These are phyloP conservation scores for Mycosarcoma mackinlayi DNA, from an alignment of 1,284 basidiomycete species.

Conservation along the genomic window DNA sequence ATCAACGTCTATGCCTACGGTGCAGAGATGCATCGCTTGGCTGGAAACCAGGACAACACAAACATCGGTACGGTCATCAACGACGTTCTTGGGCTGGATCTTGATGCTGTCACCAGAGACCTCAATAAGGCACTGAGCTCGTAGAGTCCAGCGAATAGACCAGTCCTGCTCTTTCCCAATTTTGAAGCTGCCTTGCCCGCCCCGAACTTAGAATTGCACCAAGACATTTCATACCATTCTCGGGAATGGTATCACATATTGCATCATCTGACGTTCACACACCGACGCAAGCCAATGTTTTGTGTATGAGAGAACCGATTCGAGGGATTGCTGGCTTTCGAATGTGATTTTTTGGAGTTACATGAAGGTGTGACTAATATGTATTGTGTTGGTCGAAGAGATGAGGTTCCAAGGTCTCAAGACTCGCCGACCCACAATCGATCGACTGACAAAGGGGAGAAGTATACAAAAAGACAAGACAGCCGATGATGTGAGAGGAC, in stretches of 20 bases:
- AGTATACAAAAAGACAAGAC: slow-evolving; percentile 20
- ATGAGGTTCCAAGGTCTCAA: not conserved
- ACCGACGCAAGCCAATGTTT: not conserved
- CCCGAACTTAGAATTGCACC: too few species aligned
- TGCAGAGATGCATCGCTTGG: slow-evolving; percentile 47
- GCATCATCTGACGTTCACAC: not conserved
- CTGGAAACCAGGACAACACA: slow-evolving; percentile 69
- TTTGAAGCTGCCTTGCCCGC: too few species aligned
- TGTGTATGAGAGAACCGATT: slow-evolving; percentile 23
- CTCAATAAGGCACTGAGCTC: slow-evolving; percentile 18
- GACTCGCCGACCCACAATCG: not conserved
- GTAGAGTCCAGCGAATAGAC: not conserved
- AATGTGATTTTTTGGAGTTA: slow-evolving; percentile 1
- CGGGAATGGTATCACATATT: too few species aligned
- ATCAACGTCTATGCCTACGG: slow-evolving; percentile 69
- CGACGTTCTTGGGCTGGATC: slow-evolving; percentile 51
- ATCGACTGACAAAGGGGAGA: not conserved
- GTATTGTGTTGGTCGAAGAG: not conserved
- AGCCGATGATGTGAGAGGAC: not conserved
- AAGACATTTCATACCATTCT: too few species aligned
- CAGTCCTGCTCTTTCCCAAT: not conserved
- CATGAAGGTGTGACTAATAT: slow-evolving; percentile 20
- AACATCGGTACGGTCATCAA: slow-evolving; percentile 62
- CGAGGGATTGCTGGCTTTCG: slow-evolving; percentile 23
- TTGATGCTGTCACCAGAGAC: slow-evolving; percentile 50